phyloP scores from a whole-genome alignment of 2,329 filamentous ascomycete species.

The Diaporthe sp. region DNA sequence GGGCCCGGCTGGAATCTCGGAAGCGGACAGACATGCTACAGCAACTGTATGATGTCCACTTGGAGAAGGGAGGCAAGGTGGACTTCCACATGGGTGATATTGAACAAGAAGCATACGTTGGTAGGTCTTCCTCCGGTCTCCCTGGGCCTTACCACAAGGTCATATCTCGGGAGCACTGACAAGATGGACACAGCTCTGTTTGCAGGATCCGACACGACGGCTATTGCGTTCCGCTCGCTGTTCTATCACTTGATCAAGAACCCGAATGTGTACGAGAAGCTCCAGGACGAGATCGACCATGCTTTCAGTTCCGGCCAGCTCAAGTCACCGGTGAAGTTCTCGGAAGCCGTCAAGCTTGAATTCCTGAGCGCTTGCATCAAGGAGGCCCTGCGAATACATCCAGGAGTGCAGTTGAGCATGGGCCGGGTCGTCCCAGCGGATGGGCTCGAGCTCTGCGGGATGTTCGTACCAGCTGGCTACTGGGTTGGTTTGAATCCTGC shows the following conservation, averaged over 20 bases:
- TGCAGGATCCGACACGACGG: conserved; percentile 41
- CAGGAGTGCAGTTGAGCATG: conserved; percentile 55
- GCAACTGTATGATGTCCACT: conserved; percentile 41
- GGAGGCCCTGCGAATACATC: conserved; percentile 59
- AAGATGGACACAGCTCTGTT: conserved; percentile 34
- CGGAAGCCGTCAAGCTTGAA: conserved; percentile 42
- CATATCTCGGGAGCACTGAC: neutral
- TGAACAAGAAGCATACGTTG: conserved; percentile 42
- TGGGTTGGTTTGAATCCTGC: conserved; percentile 46
- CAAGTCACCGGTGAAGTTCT: conserved; percentile 38
- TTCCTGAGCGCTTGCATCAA: conserved; percentile 58
- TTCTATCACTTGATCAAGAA: conserved; percentile 41
- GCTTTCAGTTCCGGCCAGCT: conserved; percentile 38
- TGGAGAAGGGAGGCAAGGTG: conserved; percentile 41
- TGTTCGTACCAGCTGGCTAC: conserved; percentile 44
- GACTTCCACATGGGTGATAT: conserved; percentile 43
- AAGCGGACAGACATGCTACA: conserved; percentile 40
- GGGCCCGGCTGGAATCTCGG: conserved; percentile 24
- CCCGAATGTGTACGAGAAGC: conserved; percentile 34
- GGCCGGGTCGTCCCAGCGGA: conserved; percentile 55
- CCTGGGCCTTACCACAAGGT: too few relatives aligned
- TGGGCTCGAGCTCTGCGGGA: conserved; percentile 48
- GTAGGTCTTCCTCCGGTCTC: neutral
- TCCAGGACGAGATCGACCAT: conserved; percentile 39
- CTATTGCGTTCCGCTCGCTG: conserved; percentile 17